A percentile compares a stretch with the other conserved stretches of the same genome.
phyloP scores from a whole-genome alignment of 306 rosid species.

The Neltuma alba region DNA sequence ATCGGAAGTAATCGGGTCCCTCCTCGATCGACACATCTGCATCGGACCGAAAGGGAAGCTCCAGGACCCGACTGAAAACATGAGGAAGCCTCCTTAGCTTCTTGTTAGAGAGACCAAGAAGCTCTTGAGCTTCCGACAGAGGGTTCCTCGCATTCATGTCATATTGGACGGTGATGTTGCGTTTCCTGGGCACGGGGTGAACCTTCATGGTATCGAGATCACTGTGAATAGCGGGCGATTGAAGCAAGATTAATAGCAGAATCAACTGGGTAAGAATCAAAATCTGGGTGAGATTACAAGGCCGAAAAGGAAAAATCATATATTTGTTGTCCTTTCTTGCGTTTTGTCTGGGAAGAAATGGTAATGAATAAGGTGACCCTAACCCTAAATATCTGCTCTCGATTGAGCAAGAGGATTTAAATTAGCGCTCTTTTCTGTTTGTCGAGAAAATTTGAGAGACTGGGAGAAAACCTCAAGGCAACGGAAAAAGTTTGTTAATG shows the following conservation, averaged over 20 bases:
- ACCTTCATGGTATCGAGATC: conserved; percentile 66
- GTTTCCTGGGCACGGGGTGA: conserved; percentile 87
- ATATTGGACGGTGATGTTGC: conserved; percentile 81
- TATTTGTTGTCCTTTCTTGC: conserved; percentile 26
- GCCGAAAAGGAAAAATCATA: conserved; percentile 53
- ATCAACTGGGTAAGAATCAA: conserved; percentile 45
- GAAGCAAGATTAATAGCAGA: conserved; percentile 21
- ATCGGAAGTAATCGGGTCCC: conserved; percentile 80
- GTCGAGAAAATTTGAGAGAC: not conserved
- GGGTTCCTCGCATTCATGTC: conserved; percentile 44
- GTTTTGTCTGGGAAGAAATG: not conserved
- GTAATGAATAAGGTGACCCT: conserved; percentile 32
- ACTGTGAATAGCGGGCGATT: conserved; percentile 30
- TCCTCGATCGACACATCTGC: conserved; percentile 85
- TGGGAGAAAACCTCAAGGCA: conserved; percentile 4
- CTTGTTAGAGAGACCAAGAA: conserved; percentile 59
- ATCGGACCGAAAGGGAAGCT: conserved; percentile 92
- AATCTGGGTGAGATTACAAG: conserved; percentile 35
- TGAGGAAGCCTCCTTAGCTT: conserved; percentile 93
- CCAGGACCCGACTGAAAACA: conserved; percentile 87
- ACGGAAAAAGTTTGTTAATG: conserved; percentile 24
- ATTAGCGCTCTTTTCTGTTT: not conserved
- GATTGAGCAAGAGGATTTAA: conserved; percentile 14
- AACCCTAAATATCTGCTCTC: conserved; percentile 10
- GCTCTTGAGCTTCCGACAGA: conserved; percentile 55